Conservation (phyloP, 345 rosid genomes). For the Hibiscus mutabilis region DNA sequence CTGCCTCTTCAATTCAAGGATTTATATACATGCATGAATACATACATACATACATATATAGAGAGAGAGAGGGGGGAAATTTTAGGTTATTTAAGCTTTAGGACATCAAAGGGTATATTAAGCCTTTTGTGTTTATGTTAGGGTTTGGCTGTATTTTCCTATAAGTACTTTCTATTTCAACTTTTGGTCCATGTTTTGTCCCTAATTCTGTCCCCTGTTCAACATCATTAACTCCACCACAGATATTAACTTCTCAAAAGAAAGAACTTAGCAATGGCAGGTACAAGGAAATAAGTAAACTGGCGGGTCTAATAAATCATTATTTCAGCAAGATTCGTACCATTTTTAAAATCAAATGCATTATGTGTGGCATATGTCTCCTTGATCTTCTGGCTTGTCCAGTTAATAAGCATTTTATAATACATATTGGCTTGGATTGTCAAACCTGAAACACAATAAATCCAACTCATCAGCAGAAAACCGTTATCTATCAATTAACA, state of each 20-base stretch:
- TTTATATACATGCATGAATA: neutral
- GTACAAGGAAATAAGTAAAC: neutral
- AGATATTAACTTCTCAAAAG: neutral
- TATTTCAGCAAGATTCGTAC: conserved; percentile 31
- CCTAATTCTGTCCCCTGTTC: neutral
- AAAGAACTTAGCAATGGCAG: neutral
- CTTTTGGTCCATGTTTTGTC: neutral
- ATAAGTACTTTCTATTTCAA: neutral
- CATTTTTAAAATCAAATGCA: conserved; percentile 90
- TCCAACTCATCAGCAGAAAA: conserved; percentile 8
- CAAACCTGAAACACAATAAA: conserved; percentile 51
- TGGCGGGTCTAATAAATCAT: neutral
- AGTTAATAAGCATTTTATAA: conserved; percentile 89
- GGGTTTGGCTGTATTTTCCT: neutral
- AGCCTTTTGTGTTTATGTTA: neutral
- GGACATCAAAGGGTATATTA: neutral
- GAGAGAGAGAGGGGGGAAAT: neutral
- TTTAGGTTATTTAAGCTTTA: neutral
- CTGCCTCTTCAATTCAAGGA: neutral
- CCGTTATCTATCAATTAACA: too few species aligned
- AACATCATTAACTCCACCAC: neutral
- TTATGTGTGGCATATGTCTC: conserved; percentile 57
- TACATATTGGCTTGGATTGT: conserved; percentile 98
- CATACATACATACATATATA: too few species aligned
- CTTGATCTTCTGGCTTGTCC: conserved; percentile 94